Conservation (phyloP, 148 eudicot genomes). For the Spergularia marina region DNA sequence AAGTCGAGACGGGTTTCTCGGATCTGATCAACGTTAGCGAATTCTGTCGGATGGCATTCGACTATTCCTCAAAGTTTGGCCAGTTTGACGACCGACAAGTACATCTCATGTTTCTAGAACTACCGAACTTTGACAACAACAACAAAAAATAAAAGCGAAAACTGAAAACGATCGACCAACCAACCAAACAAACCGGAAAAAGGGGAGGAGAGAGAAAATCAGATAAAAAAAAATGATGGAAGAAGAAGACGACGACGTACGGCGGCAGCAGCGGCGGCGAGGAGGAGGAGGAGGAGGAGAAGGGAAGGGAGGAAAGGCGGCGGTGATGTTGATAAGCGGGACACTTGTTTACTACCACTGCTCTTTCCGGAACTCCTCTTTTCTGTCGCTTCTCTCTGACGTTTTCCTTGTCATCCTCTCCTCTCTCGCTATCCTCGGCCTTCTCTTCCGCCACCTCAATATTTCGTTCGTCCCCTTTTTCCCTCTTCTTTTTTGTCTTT, state of each 20-base stretch:
- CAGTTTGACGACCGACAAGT: too few relatives aligned
- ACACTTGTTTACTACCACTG: slow-evolving; percentile 85
- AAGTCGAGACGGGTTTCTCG: too few relatives aligned
- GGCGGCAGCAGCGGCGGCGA: background rate
- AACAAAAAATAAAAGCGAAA: too few relatives aligned
- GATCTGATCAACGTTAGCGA: too few relatives aligned
- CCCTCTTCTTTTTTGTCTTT: background rate
- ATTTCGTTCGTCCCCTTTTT: slow-evolving; percentile 38
- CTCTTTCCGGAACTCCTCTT: slow-evolving; percentile 62
- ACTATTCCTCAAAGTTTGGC: too few relatives aligned
- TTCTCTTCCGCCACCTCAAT: slow-evolving; percentile 89
- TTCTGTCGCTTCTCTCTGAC: slow-evolving; percentile 74
- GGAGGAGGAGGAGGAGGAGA: background rate
- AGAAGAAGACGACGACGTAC: slow-evolving; percentile 9
- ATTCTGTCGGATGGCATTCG: too few relatives aligned
- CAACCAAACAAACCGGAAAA: background rate
- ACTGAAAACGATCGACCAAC: slow-evolving; percentile 1
- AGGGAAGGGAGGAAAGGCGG: slow-evolving; percentile 45
- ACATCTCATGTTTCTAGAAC: background rate
- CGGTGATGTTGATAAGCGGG: slow-evolving; percentile 57
- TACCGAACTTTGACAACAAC: background rate
- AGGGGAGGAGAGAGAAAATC: background rate
- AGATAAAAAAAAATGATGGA: slow-evolving; percentile 18
- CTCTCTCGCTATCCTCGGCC: slow-evolving; percentile 95
- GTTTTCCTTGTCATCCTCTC: slow-evolving; percentile 90